Conservation (phyloP, 1,139 yeast species). For the Yamadazyma sp. region DNA sequence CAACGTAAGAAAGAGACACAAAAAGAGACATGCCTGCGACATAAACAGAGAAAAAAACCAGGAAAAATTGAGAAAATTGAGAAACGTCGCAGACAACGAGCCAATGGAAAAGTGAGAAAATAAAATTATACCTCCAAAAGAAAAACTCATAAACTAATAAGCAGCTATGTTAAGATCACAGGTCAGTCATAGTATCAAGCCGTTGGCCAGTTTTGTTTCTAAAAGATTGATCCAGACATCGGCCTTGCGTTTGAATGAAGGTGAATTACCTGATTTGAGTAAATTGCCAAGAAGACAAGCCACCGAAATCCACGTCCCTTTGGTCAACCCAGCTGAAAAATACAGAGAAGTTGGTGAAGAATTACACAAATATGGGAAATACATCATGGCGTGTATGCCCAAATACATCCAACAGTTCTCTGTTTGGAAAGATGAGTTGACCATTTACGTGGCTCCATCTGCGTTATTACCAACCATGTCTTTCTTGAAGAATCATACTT, state of each 20-base stretch:
- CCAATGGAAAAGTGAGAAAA: conserved; percentile 14
- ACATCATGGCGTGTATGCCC: conserved; percentile 76
- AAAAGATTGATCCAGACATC: conserved; percentile 10
- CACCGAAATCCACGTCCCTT: conserved; percentile 48
- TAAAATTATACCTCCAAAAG: conserved; percentile 8
- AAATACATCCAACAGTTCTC: conserved; percentile 81
- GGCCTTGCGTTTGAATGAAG: conserved; percentile 1
- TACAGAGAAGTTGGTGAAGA: conserved; percentile 69
- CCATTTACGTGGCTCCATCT: conserved; percentile 72
- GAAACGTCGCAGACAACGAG: conserved; percentile 3
- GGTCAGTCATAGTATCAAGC: conserved; percentile 4
- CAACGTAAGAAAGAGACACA: too few species aligned
- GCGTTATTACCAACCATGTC: conserved; percentile 70
- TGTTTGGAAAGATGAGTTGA: conserved; percentile 89
- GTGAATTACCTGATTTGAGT: conserved; percentile 36
- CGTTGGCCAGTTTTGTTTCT: conserved; percentile 5
- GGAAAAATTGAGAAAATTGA: background rate
- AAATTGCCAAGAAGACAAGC: conserved; percentile 42
- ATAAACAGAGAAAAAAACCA: background rate
- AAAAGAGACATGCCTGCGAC: too few species aligned
- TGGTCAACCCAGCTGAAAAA: conserved; percentile 77
- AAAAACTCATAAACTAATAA: background rate
- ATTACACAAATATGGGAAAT: conserved; percentile 80
- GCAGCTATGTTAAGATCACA: conserved; percentile 4
- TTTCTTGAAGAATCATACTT: conserved; percentile 75